phyloP scores from a whole-genome alignment of 2,329 filamentous ascomycete species.

The Pseudocercospora macadamiae region DNA sequence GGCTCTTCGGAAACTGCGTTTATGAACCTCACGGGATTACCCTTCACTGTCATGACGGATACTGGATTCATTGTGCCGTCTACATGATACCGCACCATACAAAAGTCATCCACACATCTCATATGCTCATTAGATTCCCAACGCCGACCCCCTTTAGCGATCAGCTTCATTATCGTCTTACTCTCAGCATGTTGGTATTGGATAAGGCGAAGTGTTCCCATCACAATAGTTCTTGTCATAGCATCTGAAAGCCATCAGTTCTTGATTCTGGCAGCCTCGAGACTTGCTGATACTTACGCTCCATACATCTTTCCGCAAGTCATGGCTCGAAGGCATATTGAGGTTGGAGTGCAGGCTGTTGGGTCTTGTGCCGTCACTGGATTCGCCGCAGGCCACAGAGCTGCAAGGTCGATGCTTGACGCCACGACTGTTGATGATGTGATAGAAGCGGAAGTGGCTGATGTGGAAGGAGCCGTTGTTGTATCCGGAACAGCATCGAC shows the following conservation, averaged over 20 bases:
- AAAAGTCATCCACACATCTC: too few relatives aligned
- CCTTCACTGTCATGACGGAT: too few relatives aligned
- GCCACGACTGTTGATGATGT: neutral
- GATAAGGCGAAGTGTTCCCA: conserved; percentile 22
- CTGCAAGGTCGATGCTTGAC: neutral
- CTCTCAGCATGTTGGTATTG: conserved; percentile 21
- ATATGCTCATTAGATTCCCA: too few relatives aligned
- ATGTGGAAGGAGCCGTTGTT: neutral
- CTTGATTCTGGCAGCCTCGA: neutral
- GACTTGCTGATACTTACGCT: conserved; percentile 18
- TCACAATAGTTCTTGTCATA: conserved; percentile 30
- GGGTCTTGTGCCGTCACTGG: neutral
- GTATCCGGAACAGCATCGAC: neutral
- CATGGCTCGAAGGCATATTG: neutral
- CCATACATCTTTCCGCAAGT: conserved; percentile 21
- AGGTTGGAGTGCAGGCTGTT: neutral
- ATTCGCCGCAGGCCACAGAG: neutral
- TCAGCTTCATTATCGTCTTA: too few relatives aligned
- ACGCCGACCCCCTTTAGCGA: too few relatives aligned
- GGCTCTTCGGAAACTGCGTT: too few relatives aligned
- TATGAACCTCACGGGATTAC: too few relatives aligned
- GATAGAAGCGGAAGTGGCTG: neutral
- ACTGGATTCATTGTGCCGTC: too few relatives aligned
- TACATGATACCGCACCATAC: too few relatives aligned
- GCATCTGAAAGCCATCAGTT: conserved; percentile 16